phyloP scores from a whole-genome alignment of 257 asterid genomes.

The Paraleonurus japonicus region DNA sequence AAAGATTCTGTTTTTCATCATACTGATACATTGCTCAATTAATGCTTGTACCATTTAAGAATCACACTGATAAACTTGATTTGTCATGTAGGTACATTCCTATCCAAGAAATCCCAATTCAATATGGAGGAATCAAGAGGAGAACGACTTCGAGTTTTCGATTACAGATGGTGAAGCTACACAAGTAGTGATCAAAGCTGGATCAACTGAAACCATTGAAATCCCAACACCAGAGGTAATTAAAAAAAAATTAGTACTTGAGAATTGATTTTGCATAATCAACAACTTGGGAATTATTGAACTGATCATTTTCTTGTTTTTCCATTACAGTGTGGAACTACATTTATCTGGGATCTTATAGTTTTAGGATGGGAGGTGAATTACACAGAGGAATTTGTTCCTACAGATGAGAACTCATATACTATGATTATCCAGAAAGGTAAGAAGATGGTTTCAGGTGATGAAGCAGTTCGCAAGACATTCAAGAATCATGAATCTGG shows the following conservation, averaged over 20 bases:
- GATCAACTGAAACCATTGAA: conserved; percentile 59
- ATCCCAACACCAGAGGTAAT: conserved; percentile 67
- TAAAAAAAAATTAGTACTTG: too few relatives aligned
- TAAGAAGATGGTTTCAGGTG: conserved; percentile 50
- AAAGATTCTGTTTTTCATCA: too few relatives aligned
- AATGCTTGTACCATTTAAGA: too few relatives aligned
- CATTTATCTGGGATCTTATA: conserved; percentile 63
- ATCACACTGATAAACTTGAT: neutral
- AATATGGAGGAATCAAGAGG: conserved; percentile 76
- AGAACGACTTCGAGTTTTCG: conserved; percentile 54
- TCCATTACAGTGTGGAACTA: conserved; percentile 54
- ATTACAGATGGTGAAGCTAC: conserved; percentile 44
- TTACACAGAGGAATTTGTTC: conserved; percentile 72
- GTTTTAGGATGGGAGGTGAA: conserved; percentile 73
- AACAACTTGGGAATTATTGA: neutral
- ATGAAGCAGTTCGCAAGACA: conserved; percentile 51
- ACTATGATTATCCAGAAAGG: conserved; percentile 67
- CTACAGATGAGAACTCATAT: conserved; percentile 56
- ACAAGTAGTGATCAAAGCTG: conserved; percentile 60
- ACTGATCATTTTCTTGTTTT: neutral
- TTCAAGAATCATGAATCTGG: conserved; percentile 74
- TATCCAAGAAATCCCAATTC: conserved; percentile 64
- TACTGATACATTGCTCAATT: conserved; percentile 80
- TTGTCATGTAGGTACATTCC: conserved; percentile 52
- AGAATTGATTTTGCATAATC: neutral